phyloP scores from a whole-genome alignment of 192 early-diverging fungal genomes.

The Coemansia sp. region DNA sequence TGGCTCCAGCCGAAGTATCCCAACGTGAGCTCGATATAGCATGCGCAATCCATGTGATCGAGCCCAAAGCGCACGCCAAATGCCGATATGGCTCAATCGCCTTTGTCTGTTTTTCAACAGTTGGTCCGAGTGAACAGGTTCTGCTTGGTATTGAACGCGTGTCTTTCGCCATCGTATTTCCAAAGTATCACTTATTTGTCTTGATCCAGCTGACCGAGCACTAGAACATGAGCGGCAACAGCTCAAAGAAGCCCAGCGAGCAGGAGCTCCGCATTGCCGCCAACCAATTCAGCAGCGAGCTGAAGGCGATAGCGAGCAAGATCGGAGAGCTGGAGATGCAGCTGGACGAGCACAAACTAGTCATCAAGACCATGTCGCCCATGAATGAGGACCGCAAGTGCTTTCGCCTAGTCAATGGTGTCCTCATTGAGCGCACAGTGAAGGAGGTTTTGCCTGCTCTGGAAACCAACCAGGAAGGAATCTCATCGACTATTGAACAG shows the following conservation, averaged over 20 bases:
- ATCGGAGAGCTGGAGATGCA: conserved; percentile 92
- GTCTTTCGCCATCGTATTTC: too few relatives aligned
- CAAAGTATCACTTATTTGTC: too few relatives aligned
- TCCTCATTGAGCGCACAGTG: conserved; percentile 89
- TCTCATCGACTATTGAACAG: conserved; percentile 70
- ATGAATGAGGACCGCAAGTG: conserved; percentile 81
- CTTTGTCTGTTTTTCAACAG: too few relatives aligned
- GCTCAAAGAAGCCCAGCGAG: conserved; percentile 15
- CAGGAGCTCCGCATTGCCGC: conserved; percentile 41
- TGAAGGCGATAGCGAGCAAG: conserved; percentile 81
- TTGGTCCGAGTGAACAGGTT: too few relatives aligned
- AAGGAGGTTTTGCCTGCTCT: conserved; percentile 87
- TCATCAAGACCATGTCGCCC: conserved; percentile 90
- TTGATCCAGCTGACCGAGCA: neutral
- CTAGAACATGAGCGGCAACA: conserved; percentile 8
- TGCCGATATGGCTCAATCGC: too few relatives aligned
- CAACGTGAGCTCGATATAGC: too few relatives aligned
- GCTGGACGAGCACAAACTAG: conserved; percentile 78
- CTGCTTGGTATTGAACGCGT: too few relatives aligned
- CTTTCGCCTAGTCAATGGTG: conserved; percentile 89
- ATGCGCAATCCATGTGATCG: too few relatives aligned
- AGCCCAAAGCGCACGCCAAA: too few relatives aligned
- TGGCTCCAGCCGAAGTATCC: too few relatives aligned
- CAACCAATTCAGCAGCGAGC: conserved; percentile 69
- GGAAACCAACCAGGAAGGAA: conserved; percentile 79